Conservation (phyloP, 257 asterid genomes). For the Paulownia fortunei region DNA sequence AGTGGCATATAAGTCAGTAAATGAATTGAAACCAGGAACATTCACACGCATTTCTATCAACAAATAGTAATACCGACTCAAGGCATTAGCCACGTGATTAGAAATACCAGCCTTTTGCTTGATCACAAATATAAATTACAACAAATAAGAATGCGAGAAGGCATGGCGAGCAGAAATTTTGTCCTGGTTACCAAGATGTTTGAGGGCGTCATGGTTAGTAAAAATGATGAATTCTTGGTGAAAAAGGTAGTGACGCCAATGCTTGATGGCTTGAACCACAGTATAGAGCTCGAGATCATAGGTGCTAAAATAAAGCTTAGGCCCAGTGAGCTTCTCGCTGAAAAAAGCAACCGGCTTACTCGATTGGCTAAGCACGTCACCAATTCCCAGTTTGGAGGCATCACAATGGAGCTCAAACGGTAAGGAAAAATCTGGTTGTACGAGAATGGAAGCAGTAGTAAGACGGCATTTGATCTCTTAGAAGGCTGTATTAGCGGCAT, state of each 20-base stretch:
- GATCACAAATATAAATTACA: neutral
- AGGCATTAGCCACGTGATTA: constrained; percentile 11
- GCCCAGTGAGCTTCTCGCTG: neutral
- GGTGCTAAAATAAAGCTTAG: neutral
- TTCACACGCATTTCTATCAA: neutral
- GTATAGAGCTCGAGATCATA: neutral
- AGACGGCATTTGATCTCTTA: too few relatives aligned
- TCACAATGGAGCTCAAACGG: too few relatives aligned
- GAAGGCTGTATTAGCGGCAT: too few relatives aligned
- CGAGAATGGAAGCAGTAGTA: too few relatives aligned
- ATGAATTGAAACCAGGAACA: neutral
- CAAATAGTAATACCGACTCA: neutral
- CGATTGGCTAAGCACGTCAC: neutral
- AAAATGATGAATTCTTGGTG: neutral
- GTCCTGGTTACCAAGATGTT: neutral
- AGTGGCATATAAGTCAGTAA: neutral
- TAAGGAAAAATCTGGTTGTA: too few relatives aligned
- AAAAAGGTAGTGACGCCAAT: neutral
- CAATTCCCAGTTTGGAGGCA: too few relatives aligned
- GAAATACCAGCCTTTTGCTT: neutral
- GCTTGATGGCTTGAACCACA: neutral
- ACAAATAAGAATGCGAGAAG: neutral
- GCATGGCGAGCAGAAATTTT: neutral
- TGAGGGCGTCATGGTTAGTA: neutral
- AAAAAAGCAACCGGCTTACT: neutral